A percentile compares a stretch with the other conserved stretches of the same genome.
phyloP scores from a whole-genome alignment of 768 basidiomycete species.

The Hirschioporus abietinus region DNA sequence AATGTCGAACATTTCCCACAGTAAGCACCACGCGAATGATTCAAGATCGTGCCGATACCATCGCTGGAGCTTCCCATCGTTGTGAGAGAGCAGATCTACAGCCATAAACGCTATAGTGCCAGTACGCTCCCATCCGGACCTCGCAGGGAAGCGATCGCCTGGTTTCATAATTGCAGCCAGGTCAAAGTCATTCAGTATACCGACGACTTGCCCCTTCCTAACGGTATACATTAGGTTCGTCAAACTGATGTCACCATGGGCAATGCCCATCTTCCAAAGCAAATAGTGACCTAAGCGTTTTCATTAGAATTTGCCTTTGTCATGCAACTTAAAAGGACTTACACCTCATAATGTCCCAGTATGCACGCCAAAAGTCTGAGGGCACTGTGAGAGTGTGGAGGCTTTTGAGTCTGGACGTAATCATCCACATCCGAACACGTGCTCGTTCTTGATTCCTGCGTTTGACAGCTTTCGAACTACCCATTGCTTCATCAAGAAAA shows the following conservation, averaged over 20 bases:
- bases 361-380: background rate
- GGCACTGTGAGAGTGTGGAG: too few species aligned
- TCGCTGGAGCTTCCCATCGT: conserved; percentile 14
- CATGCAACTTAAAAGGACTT: too few species aligned
- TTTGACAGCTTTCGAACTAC: background rate
- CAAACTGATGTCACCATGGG: conserved; percentile 27
- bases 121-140: conserved; percentile 15
- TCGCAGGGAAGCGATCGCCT: background rate
- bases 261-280: conserved; percentile 23
- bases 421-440: background rate
- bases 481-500: background rate
- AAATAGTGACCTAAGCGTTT: conserved; percentile 23
- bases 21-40: conserved; percentile 27
- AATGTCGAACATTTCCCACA: conserved; percentile 7
- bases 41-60: conserved; percentile 30
- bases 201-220: conserved; percentile 6
- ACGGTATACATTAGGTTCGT: conserved; percentile 27
- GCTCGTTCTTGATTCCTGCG: background rate
- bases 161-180: conserved; percentile 15
- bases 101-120: conserved; percentile 31
- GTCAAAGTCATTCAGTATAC: conserved; percentile 28
- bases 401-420: background rate
- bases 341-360: background rate
- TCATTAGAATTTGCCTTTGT: too few species aligned
- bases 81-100: conserved; percentile 20